Evolutionary conservation across 495 filamentous ascomycete species (phyloP).

Genomic region (Cercophora scortea): DNA sequence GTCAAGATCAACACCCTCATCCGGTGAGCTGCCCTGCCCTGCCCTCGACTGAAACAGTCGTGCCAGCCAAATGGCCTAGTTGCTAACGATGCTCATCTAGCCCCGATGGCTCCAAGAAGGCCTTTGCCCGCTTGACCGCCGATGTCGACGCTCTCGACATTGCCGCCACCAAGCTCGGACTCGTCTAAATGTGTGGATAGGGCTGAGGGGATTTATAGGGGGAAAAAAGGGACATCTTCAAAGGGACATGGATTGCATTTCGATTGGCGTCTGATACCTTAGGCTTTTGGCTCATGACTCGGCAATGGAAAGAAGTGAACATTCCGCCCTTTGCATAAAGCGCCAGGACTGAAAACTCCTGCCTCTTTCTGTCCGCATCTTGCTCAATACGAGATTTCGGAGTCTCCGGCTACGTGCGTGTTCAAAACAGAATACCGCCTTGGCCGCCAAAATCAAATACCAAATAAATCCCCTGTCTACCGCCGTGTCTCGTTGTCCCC

Average conservation of each 20-base stretch:
- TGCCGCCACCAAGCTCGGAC: constrained; percentile 95
- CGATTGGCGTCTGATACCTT: constrained; percentile 28
- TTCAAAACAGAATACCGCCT: no score
- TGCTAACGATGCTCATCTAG: constrained; percentile 31
- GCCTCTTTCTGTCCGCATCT: no score
- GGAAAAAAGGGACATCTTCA: constrained; percentile 6
- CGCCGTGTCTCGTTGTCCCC: no score
- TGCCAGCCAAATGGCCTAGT: constrained; percentile 1
- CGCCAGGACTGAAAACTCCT: no score
- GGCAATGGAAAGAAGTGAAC: constrained; percentile 28
- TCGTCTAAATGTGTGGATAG: constrained; percentile 60
- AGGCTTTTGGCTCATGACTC: constrained; percentile 19
- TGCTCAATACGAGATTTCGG: no score
- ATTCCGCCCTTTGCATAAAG: constrained; percentile 22
- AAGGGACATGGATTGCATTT: constrained; percentile 28
- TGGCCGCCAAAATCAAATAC: no score
- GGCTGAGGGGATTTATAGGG: constrained; percentile 4
- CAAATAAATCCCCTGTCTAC: no score
- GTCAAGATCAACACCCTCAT: constrained; percentile 99
- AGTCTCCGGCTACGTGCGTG: no score
- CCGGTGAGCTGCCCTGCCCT: constrained; percentile 50
- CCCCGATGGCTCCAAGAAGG: constrained; percentile 97
- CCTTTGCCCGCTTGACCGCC: constrained; percentile 85
- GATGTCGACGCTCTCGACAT: constrained; percentile 99
- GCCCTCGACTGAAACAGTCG: background rate